Evolutionary conservation across 257 asterid species (phyloP).

Genomic region (Coffea canephora): DNA sequence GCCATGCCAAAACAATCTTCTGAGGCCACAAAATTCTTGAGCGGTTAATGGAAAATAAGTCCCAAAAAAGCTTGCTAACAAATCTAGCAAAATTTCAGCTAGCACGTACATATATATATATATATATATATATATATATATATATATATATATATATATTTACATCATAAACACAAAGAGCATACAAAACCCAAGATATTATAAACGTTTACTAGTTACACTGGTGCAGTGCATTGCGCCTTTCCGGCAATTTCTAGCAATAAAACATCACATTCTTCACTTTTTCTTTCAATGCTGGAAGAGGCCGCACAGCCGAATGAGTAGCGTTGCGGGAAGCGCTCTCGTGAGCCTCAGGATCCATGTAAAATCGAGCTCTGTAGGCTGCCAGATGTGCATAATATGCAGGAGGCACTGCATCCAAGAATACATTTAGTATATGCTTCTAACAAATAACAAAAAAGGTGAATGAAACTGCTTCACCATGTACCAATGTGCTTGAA

Average conservation of each 20-base stretch:
- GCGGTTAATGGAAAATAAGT: not conserved
- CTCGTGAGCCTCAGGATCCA: slow-evolving; percentile 27
- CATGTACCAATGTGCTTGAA: too few relatives aligned
- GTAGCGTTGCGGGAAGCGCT: slow-evolving; percentile 5
- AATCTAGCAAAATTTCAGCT: slow-evolving; percentile 6
- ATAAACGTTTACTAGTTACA: not conserved
- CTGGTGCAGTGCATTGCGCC: not conserved
- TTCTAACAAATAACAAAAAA: not conserved
- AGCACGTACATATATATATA: not conserved
- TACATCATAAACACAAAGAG: slow-evolving; percentile 12
- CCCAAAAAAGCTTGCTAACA: not conserved
- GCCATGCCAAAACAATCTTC: too few relatives aligned
- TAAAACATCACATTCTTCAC: slow-evolving; percentile 38
- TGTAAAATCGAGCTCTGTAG: slow-evolving; percentile 30
- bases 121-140: not conserved
- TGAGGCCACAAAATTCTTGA: not conserved
- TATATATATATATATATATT: not conserved
- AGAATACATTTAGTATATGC: not conserved
- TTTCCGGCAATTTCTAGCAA: slow-evolving; percentile 4
- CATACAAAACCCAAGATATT: not conserved
- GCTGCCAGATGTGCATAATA: slow-evolving; percentile 39
- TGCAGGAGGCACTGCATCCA: slow-evolving; percentile 38
- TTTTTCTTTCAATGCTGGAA: slow-evolving; percentile 29
- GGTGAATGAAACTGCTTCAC: too few relatives aligned
- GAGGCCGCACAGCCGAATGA: slow-evolving; percentile 24